Percentiles rank a stretch among this genome's conserved stretches.
These are phyloP conservation scores for Pyrus hybrid DNA, from an alignment of 331 rosid genomes.

Conservation along the genomic window DNA sequence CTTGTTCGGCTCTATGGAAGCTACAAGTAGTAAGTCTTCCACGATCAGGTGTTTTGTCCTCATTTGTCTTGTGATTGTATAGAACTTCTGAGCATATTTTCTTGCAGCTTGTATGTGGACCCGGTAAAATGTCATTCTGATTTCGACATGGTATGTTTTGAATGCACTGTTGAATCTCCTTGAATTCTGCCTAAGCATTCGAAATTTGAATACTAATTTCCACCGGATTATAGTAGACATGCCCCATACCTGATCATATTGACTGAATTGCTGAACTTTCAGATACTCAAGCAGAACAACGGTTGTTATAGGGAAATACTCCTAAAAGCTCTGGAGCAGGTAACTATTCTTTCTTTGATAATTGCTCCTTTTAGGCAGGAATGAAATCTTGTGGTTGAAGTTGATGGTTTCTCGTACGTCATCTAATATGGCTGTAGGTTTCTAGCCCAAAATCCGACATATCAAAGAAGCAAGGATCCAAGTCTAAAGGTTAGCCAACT, in stretches of 20 bases:
- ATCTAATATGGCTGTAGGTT: constrained; percentile 22
- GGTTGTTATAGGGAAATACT: constrained; percentile 27
- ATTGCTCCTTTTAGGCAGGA: background rate
- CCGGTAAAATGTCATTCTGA: constrained; percentile 40
- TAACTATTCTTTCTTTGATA: constrained; percentile 7
- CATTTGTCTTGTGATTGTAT: background rate
- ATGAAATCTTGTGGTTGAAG: constrained; percentile 8
- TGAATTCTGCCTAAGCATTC: background rate
- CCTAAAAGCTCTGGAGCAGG: constrained; percentile 42
- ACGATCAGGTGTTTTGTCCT: background rate
- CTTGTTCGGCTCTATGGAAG: constrained; percentile 75
- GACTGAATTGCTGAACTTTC: constrained; percentile 12
- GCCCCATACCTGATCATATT: background rate
- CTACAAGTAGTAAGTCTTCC: constrained; percentile 36
- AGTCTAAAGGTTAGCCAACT: constrained; percentile 40
- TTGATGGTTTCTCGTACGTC: constrained; percentile 5
- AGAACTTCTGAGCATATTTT: constrained; percentile 3
- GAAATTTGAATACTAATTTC: background rate
- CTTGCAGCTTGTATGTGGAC: constrained; percentile 51
- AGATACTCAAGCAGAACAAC: constrained; percentile 38
- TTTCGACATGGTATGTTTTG: constrained; percentile 41
- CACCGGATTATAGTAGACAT: constrained; percentile 4
- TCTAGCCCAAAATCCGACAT: constrained; percentile 24
- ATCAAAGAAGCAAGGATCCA: constrained; percentile 23
- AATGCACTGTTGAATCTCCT: constrained; percentile 3